These are phyloP conservation scores for Kwoniella sp. DNA, from an alignment of 768 basidiomycete species.

Conservation along the genomic window DNA sequence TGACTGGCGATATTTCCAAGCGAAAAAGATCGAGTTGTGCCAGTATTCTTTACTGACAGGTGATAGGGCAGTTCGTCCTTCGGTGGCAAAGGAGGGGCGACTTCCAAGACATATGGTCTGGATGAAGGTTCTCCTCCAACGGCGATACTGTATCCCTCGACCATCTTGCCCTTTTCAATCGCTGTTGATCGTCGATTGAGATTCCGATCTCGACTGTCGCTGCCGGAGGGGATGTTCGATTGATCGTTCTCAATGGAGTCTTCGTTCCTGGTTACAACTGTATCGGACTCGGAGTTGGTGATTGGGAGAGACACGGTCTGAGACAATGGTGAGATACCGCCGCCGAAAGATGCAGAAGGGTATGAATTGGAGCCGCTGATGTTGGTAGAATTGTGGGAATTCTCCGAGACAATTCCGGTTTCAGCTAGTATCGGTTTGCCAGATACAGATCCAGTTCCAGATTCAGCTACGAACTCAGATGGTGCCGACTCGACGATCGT, in stretches of 20 bases:
- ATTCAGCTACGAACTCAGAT: not conserved
- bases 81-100: constrained; percentile 15
- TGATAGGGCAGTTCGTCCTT: not conserved
- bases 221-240: not conserved
- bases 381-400: not conserved
- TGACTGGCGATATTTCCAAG: not conserved
- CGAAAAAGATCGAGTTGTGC: constrained; percentile 9
- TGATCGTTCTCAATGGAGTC: not conserved
- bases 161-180: not conserved
- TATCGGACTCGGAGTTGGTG: constrained; percentile 14
- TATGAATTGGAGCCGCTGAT: not conserved
- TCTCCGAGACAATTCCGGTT: constrained; percentile 1
- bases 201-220: not conserved
- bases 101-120: constrained; percentile 20
- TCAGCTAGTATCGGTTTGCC: not conserved
- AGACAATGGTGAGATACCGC: constrained; percentile 18
- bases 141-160: not conserved
- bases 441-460: not conserved
- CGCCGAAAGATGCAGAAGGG: not conserved
- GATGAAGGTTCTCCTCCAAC: not conserved
- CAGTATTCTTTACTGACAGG: not conserved
- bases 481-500: not conserved
- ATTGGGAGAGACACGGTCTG: constrained; percentile 12
- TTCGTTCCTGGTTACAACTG: constrained; percentile 2
- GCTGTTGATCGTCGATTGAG: not conserved